phyloP scores from a whole-genome alignment of 257 asterid species.

The Primulina eburnea region DNA sequence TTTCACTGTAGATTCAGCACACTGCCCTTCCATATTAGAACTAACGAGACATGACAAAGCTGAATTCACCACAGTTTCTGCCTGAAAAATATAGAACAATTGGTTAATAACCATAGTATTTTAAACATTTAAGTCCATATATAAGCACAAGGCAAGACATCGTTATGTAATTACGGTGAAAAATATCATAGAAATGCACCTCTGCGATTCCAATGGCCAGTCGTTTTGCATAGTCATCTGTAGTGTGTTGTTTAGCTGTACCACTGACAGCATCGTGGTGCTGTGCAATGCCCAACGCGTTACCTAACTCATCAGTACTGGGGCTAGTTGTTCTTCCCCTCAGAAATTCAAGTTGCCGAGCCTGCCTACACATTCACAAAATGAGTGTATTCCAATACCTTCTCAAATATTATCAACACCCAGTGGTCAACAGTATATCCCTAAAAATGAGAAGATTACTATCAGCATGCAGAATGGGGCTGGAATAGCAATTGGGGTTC shows the following conservation, averaged over 20 bases:
- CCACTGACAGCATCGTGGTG: conserved; percentile 87
- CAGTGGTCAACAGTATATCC: too few relatives aligned
- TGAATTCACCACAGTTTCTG: conserved; percentile 54
- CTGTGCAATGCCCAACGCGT: conserved; percentile 75
- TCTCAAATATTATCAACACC: too few relatives aligned
- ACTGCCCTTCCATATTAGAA: conserved; percentile 37
- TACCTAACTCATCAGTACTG: conserved; percentile 59
- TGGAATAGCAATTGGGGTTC: too few relatives aligned
- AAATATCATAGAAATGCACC: conserved; percentile 34
- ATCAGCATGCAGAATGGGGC: too few relatives aligned
- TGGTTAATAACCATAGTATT: not conserved
- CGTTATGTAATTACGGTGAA: conserved; percentile 5
- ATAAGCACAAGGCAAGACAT: not conserved
- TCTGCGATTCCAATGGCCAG: conserved; percentile 73
- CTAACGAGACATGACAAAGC: conserved; percentile 67
- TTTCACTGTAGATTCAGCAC: conserved; percentile 36
- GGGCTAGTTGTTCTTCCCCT: conserved; percentile 50
- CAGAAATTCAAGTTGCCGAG: conserved; percentile 60
- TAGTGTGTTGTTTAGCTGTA: conserved; percentile 82
- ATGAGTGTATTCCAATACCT: too few relatives aligned
- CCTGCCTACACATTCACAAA: too few relatives aligned
- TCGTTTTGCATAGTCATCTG: conserved; percentile 80
- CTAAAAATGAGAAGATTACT: too few relatives aligned
- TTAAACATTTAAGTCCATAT: not conserved
- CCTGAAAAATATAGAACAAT: conserved; percentile 35